Base-by-base conservation (phyloP, 148 eudicot genomes). In the Camellia lanceoleosa region DNA sequence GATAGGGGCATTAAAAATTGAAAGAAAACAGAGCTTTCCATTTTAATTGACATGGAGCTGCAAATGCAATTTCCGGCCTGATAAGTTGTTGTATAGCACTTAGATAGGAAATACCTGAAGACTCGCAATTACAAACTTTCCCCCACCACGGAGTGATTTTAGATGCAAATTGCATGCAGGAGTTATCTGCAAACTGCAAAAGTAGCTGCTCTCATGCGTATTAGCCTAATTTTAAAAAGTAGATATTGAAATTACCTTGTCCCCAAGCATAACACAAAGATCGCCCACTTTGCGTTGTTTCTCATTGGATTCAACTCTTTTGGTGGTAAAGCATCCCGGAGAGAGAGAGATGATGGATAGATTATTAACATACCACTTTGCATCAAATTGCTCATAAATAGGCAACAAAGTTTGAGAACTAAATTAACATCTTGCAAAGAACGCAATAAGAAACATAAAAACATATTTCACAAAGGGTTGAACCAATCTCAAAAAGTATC, bases 81-180 rank as follows among this genome's bases (percentile, higher is more conserved):
- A 23, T 23, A 23, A 23, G 23, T 23, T 23, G 23, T 23, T 23
- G 23, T 23, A 0, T 23, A 23, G 23, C 23, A 23, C 23, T 23
- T 23, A 23, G 23, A 78, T 54, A 63, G 63, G 20, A 52, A 49
- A 16, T 86, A 96, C 99, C n/a, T 96, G 99, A 88, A 96, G 99
- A 89, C 93, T 96, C 81, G 93, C 98, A 59, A 96, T 96, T 77
- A 90, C 95, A 81, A 96, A 87, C 78, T 96, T 90, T 18, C n/a
- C 99, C 42, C 99, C 95, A 64, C 91, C 91, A 71, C 86, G 87
- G 12, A 96, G 92, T 84, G 89, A 92, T 85, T 90, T 96, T 75
- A 93, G 85, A 73, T 98, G 98, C 83, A 96, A 84, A 79, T 96
- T 92, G 83, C 99, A 96, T 69, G 99, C 99, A 82, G 99, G 99